These are phyloP conservation scores for Achaetomium macrosporum DNA, from an alignment of 2,329 filamentous ascomycete species.

Conservation along the genomic window DNA sequence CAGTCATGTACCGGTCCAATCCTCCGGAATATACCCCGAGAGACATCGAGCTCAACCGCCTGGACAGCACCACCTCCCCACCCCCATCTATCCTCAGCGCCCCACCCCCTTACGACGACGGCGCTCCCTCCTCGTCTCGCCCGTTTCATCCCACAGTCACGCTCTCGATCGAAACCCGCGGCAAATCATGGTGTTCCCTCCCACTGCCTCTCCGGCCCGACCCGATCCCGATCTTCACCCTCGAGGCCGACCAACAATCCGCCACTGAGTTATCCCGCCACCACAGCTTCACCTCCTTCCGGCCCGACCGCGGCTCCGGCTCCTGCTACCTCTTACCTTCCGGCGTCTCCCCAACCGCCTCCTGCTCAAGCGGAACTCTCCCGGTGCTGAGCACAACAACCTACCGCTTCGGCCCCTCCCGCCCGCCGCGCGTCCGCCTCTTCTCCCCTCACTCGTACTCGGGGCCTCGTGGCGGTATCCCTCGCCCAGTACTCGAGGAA, in stretches of 20 bases:
- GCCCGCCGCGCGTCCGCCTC: constrained; percentile 43
- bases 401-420: constrained; percentile 52
- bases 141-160: constrained; percentile 39
- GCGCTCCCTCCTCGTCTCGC: constrained; percentile 16
- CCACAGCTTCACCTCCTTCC: constrained; percentile 51
- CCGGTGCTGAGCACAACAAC: constrained; percentile 43
- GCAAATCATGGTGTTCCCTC: constrained; percentile 39
- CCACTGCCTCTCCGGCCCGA: constrained; percentile 34
- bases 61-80: constrained; percentile 10
- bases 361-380: background rate
- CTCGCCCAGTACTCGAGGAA: constrained; percentile 17
- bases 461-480: background rate
- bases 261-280: background rate
- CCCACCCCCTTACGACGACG: constrained; percentile 29
- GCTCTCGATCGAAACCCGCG: constrained; percentile 45
- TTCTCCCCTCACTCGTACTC: constrained; percentile 18
- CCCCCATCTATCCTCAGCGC: constrained; percentile 15
- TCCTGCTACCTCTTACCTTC: constrained; percentile 43
- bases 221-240: constrained; percentile 39
- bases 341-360: background rate
- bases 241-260: constrained; percentile 20
- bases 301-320: constrained; percentile 41
- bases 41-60: constrained; percentile 17
- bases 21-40: constrained; percentile 8
- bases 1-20: background rate